Evolutionary conservation across 2,329 filamentous ascomycete species (phyloP).

Genomic region (Stenocarpella maydis): DNA sequence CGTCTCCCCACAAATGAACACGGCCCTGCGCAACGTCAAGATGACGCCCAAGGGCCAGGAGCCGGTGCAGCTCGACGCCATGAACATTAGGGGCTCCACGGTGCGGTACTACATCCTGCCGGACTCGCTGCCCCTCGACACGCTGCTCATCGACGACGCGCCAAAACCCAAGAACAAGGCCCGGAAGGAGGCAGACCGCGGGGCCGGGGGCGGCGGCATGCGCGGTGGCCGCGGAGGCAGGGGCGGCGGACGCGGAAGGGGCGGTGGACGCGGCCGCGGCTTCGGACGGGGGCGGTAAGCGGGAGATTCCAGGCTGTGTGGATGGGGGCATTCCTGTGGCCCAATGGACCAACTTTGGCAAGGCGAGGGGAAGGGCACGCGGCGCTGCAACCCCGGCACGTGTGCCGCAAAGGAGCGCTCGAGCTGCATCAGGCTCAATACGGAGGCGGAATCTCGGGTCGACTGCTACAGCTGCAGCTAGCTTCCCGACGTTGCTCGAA

Average conservation of each 20-base stretch:
- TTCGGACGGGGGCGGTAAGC: constrained; percentile 22
- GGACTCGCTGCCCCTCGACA: constrained; percentile 93
- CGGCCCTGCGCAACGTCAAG: constrained; percentile 91
- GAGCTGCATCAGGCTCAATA: not conserved
- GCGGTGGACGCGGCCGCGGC: constrained; percentile 27
- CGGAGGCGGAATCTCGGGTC: not conserved
- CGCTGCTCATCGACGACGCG: constrained; percentile 92
- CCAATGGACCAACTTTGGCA: not conserved
- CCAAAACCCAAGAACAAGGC: constrained; percentile 99
- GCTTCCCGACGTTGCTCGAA: not conserved
- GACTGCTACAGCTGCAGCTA: not conserved
- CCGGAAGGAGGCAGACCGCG: constrained; percentile 81
- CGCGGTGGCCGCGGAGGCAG: constrained; percentile 29
- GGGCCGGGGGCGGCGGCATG: constrained; percentile 59
- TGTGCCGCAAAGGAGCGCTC: not conserved
- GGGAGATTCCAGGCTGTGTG: not conserved
- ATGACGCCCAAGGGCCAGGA: constrained; percentile 93
- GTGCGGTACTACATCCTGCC: constrained; percentile 97
- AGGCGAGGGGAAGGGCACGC: no score
- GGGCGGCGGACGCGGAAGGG: constrained; percentile 24
- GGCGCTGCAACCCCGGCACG: not conserved
- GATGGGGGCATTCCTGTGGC: not conserved
- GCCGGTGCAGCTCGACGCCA: constrained; percentile 87
- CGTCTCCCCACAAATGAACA: constrained; percentile 99
- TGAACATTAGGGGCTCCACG: constrained; percentile 95